Conservation (phyloP, 1,139 yeast species). For the Pichia sp. region DNA sequence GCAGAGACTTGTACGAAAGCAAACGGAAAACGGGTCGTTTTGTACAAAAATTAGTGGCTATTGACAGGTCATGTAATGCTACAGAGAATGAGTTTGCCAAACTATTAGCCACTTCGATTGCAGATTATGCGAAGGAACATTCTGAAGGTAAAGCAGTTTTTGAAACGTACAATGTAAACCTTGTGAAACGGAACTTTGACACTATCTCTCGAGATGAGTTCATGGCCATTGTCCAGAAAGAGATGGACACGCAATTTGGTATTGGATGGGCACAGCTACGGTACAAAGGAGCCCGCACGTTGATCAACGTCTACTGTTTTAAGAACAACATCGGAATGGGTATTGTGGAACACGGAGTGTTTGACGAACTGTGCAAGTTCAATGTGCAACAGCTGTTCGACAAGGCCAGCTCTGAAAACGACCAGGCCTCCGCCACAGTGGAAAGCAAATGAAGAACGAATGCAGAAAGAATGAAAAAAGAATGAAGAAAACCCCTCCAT, state of each 20-base stretch:
- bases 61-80: conserved; percentile 70
- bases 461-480: too few species aligned
- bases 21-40: conserved; percentile 57
- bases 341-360: conserved; percentile 55
- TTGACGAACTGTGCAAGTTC: conserved; percentile 47
- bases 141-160: conserved; percentile 13
- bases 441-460: background rate
- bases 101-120: conserved; percentile 39
- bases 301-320: conserved; percentile 81
- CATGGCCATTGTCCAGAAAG: conserved; percentile 5
- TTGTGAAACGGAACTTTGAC: conserved; percentile 73
- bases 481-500: too few species aligned
- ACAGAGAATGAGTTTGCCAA: conserved; percentile 56
- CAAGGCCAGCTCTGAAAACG: too few species aligned
- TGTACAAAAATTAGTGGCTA: conserved; percentile 76
- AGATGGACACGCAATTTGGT: conserved; percentile 5
- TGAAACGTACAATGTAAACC: conserved; percentile 71
- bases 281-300: conserved; percentile 69
- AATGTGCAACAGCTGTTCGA: conserved; percentile 65
- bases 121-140: conserved; percentile 6
- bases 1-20: conserved; percentile 51
- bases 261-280: conserved; percentile 44
- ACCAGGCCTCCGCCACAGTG: conserved; percentile 35
- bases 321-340: conserved; percentile 79
- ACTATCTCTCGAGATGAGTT: conserved; percentile 55